These are phyloP conservation scores for Agaricales sp. DNA, from an alignment of 1,284 basidiomycete genomes.

Conservation along the genomic window DNA sequence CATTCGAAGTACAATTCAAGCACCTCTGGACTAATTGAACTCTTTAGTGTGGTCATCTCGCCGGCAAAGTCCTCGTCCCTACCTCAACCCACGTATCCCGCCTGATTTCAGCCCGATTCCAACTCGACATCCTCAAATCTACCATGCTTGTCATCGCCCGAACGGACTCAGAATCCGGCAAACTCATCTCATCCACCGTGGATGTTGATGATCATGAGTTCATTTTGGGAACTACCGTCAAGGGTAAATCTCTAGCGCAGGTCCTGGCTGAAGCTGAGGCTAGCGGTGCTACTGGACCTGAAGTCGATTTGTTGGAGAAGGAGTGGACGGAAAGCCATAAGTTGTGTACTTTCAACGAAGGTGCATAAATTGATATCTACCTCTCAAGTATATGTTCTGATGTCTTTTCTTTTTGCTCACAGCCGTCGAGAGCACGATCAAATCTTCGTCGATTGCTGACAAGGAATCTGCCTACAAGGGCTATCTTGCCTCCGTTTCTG, in stretches of 20 bases:
- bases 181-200: constrained; percentile 76
- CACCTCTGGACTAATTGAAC: constrained; percentile 14
- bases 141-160: constrained; percentile 86
- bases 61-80: constrained; percentile 90
- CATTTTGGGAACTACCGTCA: constrained; percentile 57
- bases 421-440: constrained; percentile 58
- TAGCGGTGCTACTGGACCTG: constrained; percentile 54
- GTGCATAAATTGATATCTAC: constrained; percentile 24
- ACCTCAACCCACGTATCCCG: constrained; percentile 81
- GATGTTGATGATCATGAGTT: constrained; percentile 75
- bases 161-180: constrained; percentile 88
- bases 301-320: constrained; percentile 69
- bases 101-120: constrained; percentile 77
- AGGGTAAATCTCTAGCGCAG: constrained; percentile 60
- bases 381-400: constrained; percentile 4
- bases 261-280: constrained; percentile 67
- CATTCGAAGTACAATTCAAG: constrained; percentile 1
- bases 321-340: constrained; percentile 69
- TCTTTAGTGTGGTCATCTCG: constrained; percentile 89
- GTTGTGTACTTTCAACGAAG: constrained; percentile 79
- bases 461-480: constrained; percentile 48
- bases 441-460: constrained; percentile 34
- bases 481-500: constrained; percentile 49
- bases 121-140: constrained; percentile 80
- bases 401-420: constrained; percentile 1